Percentiles rank a stretch among this genome's conserved stretches.
phyloP scores from a whole-genome alignment of 2,329 filamentous ascomycete species.

The Clonostachys byssicola region DNA sequence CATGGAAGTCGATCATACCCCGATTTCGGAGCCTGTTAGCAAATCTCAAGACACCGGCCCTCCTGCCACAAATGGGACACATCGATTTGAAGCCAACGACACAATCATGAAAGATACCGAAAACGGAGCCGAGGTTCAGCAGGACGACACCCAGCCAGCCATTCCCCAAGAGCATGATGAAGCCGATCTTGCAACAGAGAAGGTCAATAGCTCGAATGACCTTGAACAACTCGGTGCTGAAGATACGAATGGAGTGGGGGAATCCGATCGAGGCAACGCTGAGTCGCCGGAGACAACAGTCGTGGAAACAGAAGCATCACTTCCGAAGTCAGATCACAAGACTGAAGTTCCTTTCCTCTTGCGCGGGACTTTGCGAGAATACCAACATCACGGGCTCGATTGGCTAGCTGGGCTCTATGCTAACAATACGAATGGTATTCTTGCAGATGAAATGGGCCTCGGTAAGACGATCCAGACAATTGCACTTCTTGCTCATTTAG shows the following conservation, averaged over 20 bases:
- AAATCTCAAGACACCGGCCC: too few relatives aligned
- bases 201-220: too few relatives aligned
- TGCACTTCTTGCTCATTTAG: conserved; percentile 85
- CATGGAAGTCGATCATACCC: too few relatives aligned
- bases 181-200: too few relatives aligned
- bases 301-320: background rate
- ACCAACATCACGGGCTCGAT: conserved; percentile 94
- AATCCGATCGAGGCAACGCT: background rate
- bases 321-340: conserved; percentile 36
- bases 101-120: too few relatives aligned
- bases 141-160: too few relatives aligned
- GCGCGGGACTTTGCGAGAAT: conserved; percentile 86
- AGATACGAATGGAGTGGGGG: background rate
- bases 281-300: background rate
- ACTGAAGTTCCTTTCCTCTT: conserved; percentile 78
- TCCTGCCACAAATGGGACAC: too few relatives aligned
- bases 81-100: too few relatives aligned
- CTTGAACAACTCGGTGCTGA: too few relatives aligned
- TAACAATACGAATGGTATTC: conserved; percentile 90
- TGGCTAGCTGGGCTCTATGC: conserved; percentile 93
- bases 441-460: conserved; percentile 97
- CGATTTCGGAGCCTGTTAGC: too few relatives aligned
- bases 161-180: too few relatives aligned
- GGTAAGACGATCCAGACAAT: conserved; percentile 99
- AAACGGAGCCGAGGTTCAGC: too few relatives aligned